These are phyloP conservation scores for Kwoniella dendrophila DNA, from an alignment of 768 basidiomycete genomes.

Conservation along the genomic window DNA sequence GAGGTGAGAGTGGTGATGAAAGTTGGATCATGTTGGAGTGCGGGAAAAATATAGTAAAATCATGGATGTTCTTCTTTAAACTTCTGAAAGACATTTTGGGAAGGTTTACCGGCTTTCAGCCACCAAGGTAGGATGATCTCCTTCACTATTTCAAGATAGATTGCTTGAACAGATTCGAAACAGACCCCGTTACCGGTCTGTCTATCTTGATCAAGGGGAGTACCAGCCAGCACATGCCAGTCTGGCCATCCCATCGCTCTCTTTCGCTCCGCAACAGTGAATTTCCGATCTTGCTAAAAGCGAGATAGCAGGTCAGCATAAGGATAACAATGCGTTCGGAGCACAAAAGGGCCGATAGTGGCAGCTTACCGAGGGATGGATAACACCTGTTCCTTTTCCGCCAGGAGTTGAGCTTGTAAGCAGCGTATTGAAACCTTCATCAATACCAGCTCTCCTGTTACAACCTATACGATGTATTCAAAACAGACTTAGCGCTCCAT, in stretches of 20 bases:
- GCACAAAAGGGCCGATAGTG: too few relatives aligned
- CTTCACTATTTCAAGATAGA: conserved; percentile 21
- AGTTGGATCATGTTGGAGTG: too few relatives aligned
- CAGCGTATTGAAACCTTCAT: conserved; percentile 28
- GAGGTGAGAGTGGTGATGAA: too few relatives aligned
- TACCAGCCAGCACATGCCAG: conserved; percentile 24
- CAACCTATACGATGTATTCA: conserved; percentile 11
- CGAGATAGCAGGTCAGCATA: not conserved
- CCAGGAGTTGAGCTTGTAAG: conserved; percentile 31
- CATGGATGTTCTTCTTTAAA: conserved; percentile 20
- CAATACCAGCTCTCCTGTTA: conserved; percentile 10
- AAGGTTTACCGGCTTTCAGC: conserved; percentile 20
- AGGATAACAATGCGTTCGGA: not conserved
- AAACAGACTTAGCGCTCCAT: too few relatives aligned
- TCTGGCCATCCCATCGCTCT: conserved; percentile 39
- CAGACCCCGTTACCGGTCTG: conserved; percentile 30
- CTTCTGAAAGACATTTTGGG: not conserved
- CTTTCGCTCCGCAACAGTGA: conserved; percentile 38
- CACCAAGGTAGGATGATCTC: conserved; percentile 32
- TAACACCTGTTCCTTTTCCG: conserved; percentile 28
- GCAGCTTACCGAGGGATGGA: conserved; percentile 35
- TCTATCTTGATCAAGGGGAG: conserved; percentile 20
- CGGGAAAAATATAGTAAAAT: too few relatives aligned
- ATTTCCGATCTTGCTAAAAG: conserved; percentile 26
- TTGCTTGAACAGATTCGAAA: conserved; percentile 28